phyloP scores from a whole-genome alignment of 176 grass and related monocot species.

The Avena insularis region DNA sequence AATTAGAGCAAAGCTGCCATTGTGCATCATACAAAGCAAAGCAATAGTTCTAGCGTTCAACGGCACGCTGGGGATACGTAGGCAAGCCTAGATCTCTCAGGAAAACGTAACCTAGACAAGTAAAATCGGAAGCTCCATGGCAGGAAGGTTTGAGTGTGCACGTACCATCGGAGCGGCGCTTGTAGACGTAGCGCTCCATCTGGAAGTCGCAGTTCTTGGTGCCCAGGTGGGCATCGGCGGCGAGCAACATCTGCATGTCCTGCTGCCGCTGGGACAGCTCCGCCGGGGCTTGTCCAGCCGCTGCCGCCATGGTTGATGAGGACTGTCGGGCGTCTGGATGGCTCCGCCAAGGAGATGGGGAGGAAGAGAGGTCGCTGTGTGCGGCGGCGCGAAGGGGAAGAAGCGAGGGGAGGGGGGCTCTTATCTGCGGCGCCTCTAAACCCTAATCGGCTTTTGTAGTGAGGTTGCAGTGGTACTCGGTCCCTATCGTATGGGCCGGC shows the following conservation, averaged over 20 bases:
- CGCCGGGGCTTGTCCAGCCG: conserved; percentile 38
- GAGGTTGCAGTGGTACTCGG: neutral
- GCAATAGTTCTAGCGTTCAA: neutral
- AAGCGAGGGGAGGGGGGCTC: neutral
- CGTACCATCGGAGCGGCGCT: conserved; percentile 81
- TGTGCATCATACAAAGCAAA: neutral
- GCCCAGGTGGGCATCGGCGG: conserved; percentile 93
- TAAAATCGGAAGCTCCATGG: neutral
- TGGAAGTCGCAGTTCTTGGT: conserved; percentile 99
- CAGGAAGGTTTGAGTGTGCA: neutral
- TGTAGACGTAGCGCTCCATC: conserved; percentile 96
- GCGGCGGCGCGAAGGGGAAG: conserved; percentile 34
- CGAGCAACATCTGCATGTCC: conserved; percentile 97
- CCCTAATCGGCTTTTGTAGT: conserved; percentile 47
- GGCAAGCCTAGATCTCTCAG: neutral
- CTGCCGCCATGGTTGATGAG: conserved; percentile 59
- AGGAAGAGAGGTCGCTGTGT: neutral
- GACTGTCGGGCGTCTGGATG: neutral
- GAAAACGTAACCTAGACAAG: neutral
- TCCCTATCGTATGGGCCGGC: neutral
- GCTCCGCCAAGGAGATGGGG: neutral
- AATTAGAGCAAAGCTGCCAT: neutral
- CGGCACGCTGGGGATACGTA: neutral
- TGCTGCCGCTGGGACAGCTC: conserved; percentile 76
- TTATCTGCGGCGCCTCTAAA: conserved; percentile 50